Conservation (phyloP, 306 rosid species). For the Citrullus colocynthis region DNA sequence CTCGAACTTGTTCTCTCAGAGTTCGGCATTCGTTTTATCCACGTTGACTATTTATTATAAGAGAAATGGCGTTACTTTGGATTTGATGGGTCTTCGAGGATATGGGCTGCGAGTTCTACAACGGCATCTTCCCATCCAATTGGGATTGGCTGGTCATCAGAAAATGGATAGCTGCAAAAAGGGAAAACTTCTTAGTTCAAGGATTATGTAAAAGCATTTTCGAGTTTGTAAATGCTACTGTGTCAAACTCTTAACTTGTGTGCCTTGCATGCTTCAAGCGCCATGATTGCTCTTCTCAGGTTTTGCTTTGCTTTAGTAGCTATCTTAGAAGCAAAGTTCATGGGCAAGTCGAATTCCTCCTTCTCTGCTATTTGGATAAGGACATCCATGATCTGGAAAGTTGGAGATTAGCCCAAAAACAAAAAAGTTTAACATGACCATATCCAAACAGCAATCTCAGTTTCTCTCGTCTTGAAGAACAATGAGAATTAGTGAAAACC, state of each 20-base stretch:
- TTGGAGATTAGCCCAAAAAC: slow-evolving; percentile 1
- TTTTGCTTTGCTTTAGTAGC: slow-evolving; percentile 66
- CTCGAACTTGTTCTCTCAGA: neutral
- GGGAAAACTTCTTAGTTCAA: slow-evolving; percentile 1
- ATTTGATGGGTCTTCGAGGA: slow-evolving; percentile 58
- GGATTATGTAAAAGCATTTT: neutral
- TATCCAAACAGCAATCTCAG: neutral
- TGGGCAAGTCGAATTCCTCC: slow-evolving; percentile 57
- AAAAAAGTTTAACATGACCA: neutral
- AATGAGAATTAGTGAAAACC: neutral
- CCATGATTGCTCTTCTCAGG: slow-evolving; percentile 77
- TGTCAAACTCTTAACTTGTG: slow-evolving; percentile 44
- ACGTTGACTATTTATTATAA: neutral
- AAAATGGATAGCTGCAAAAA: slow-evolving; percentile 65
- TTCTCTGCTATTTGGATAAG: slow-evolving; percentile 55
- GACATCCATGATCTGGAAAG: slow-evolving; percentile 50
- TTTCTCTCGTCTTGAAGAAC: neutral
- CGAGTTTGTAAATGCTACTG: neutral
- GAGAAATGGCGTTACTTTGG: slow-evolving; percentile 29
- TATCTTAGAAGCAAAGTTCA: slow-evolving; percentile 58
- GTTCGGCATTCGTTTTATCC: neutral
- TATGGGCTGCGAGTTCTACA: slow-evolving; percentile 55
- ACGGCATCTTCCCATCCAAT: slow-evolving; percentile 72
- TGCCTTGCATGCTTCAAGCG: slow-evolving; percentile 85
- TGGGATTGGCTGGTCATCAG: slow-evolving; percentile 71